Evolutionary conservation across 108 stramenopile species (phyloP).

Genomic region (Seminavis robusta): DNA sequence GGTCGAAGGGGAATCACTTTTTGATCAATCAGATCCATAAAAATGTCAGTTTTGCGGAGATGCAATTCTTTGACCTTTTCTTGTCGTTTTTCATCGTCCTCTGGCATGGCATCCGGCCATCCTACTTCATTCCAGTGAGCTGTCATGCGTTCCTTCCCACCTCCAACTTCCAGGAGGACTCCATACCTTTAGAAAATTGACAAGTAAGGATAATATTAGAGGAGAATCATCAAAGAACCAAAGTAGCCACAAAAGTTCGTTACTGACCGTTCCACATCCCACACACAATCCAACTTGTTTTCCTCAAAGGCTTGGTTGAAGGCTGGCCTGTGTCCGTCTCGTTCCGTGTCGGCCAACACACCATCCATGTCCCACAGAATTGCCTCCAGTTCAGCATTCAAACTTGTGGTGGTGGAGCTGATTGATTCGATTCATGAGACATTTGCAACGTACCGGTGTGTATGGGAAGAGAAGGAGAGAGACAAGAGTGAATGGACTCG

Average conservation of each 20-base stretch:
- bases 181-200: too few relatives aligned
- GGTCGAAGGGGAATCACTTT: slow-evolving; percentile 82
- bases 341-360: slow-evolving; percentile 93
- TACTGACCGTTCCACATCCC: slow-evolving; percentile 85
- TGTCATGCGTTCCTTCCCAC: slow-evolving; percentile 96
- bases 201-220: too few relatives aligned
- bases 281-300: slow-evolving; percentile 67
- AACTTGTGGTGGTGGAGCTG: too few relatives aligned
- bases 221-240: too few relatives aligned
- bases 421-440: too few relatives aligned
- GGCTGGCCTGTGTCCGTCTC: slow-evolving; percentile 85
- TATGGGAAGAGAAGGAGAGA: too few relatives aligned
- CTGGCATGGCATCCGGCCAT: slow-evolving; percentile 66
- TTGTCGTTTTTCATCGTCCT: slow-evolving; percentile 24
- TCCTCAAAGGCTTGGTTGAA: slow-evolving; percentile 87
- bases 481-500: too few relatives aligned
- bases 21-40: slow-evolving; percentile 78
- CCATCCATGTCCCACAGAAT: slow-evolving; percentile 92
- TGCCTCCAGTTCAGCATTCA: slow-evolving; percentile 45
- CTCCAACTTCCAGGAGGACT: slow-evolving; percentile 77
- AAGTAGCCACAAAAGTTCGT: too few relatives aligned
- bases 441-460: too few relatives aligned
- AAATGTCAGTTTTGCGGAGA: slow-evolving; percentile 89
- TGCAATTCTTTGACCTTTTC: slow-evolving; percentile 86
- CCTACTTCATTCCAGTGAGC: slow-evolving; percentile 90